Base-by-base conservation (phyloP, 2,329 filamentous ascomycete species). In the Fonsecaea pedrosoi region DNA sequence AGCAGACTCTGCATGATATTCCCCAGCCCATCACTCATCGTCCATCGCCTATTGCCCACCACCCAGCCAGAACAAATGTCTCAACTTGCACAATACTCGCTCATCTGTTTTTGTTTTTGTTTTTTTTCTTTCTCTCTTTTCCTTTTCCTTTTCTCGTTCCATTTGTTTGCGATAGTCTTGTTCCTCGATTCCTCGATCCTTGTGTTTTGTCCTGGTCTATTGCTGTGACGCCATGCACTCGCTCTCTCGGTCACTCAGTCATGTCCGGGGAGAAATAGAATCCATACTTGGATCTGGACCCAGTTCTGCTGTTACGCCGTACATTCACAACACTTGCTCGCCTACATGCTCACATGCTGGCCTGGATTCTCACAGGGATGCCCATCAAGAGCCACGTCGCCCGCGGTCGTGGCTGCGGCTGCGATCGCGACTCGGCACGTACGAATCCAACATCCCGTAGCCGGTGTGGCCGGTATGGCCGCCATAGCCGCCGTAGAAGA, bases 401-500 rank as follows among this genome's bases (percentile, higher is more conserved):
- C 42, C n/a, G 10, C 6, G 42, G 10, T 18, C n/a, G 3, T 7
- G 42, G 10, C 42, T 48, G 18, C n/a, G 38, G 13, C 45, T 7
- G 7, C 30, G 32, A 50, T 15, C 34, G 18, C 37, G 53, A 38
- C 1, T 1, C 7, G 66, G 66, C 53, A 60, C 21, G n/a, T 65
- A 68, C 30, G 61, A 64, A 40, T 68, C 66, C 13, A 68, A 57
- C 18, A 38, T 9, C 32, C 66, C 40, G 12, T 45, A 30, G 21
- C 63, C 34, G 30, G 50, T 32, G 45, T 50, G 9, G 38, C 63
- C 34, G 30, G 50, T 32, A 18, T 50, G 9, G 38, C 15, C 30
- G 45, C n/a, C 30, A 25, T 71, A 71, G 40, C 69, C 64, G 57
- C 25, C 3, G 25, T 62, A 71, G 34, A 61, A 67, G n/a, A 64